Base-by-base conservation (phyloP, 1,284 basidiomycete genomes). In the Microbotryum silenes-acaulis region DNA sequence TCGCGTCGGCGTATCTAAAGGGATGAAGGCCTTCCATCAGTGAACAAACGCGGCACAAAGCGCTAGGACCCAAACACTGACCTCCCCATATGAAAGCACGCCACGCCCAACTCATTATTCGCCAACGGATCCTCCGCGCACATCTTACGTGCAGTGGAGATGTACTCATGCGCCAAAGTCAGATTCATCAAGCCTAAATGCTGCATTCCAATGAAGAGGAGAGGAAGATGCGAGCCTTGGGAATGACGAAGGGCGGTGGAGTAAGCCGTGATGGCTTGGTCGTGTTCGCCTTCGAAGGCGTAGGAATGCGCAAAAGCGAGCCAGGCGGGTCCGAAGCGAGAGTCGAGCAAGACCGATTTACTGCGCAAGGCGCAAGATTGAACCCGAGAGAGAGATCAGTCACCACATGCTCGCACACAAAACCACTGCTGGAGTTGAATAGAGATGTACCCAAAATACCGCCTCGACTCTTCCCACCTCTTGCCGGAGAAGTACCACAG, bases 171-270 rank as follows among this genome's bases (percentile, higher is more conserved):
- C 1, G 96, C 96, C 44, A 93, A 81, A 20, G 78, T 75, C 62
- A 85, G 81, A 68, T 96, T 91, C 51, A 88, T 89, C 7, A 97
- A 80, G 72, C 88, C 87, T 53, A 98, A 87, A 70, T 98, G 90
- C 74, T 98, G 94, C 91, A 97, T 97, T 3, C 94, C 96, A 54
- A 98, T 91, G 74, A 93, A 98, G 75, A 97, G 84, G 55, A 93
- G 79, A 2, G 96, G 92, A 7, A 98, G 79, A 76, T 97, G 92
- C 1, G 91, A 92, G 88, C 92, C 92, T 58, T 87, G 88, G 73
- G 97, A 97, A 78, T 97, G 86, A 37, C 93, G 80, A 3, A 91
- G 88, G 55, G 91, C 92, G 0, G 96, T 98, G 16, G 92, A 94
- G 77, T 98, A 98, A 1, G 96, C 93, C 0, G 91, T 97, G 51